Percentiles rank a stretch among this genome's conserved stretches.
These are phyloP conservation scores for Xylaria sp. DNA, from an alignment of 495 filamentous ascomycete genomes.

Conservation along the genomic window DNA sequence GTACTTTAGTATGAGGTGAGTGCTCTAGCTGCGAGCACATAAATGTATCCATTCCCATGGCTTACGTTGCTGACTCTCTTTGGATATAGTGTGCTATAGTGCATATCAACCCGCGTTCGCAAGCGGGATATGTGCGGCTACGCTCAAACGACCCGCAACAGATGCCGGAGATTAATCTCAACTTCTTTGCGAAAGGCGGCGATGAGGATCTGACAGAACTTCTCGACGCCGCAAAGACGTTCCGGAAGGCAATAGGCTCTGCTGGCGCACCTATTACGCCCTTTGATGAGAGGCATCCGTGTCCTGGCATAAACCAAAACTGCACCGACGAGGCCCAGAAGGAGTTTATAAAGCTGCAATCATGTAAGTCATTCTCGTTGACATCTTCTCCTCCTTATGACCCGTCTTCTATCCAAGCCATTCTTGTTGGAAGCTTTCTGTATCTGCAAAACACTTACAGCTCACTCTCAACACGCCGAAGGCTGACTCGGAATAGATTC, in stretches of 20 bases:
- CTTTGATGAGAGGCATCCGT: constrained; percentile 52
- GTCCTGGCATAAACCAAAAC: constrained; percentile 42
- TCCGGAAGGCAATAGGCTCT: constrained; percentile 50
- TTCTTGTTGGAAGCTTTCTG: not conserved
- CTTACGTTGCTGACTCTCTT: not conserved
- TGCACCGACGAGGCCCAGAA: constrained; percentile 50
- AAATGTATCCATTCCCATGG: not conserved
- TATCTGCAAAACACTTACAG: not conserved
- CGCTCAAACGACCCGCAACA: constrained; percentile 60
- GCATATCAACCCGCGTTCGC: constrained; percentile 58
- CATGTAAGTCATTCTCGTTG: constrained; percentile 33
- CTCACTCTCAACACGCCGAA: not conserved
- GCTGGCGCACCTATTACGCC: constrained; percentile 45
- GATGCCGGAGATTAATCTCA: constrained; percentile 62
- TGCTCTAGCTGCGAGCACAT: not conserved
- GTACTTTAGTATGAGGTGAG: constrained; percentile 35
- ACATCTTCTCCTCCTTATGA: not conserved
- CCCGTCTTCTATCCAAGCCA: too few relatives aligned
- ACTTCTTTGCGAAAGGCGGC: constrained; percentile 56
- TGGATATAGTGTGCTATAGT: constrained; percentile 47
- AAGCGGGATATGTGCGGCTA: constrained; percentile 58
- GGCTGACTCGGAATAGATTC: constrained; percentile 34
- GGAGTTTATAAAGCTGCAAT: constrained; percentile 54
- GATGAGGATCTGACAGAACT: constrained; percentile 56
- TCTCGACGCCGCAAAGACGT: constrained; percentile 56